Percentiles rank a stretch among this genome's conserved stretches.
Evolutionary conservation across 371 early-diverging fungal genomes (phyloP).

Genomic region (Lichtheimia ramosa): DNA sequence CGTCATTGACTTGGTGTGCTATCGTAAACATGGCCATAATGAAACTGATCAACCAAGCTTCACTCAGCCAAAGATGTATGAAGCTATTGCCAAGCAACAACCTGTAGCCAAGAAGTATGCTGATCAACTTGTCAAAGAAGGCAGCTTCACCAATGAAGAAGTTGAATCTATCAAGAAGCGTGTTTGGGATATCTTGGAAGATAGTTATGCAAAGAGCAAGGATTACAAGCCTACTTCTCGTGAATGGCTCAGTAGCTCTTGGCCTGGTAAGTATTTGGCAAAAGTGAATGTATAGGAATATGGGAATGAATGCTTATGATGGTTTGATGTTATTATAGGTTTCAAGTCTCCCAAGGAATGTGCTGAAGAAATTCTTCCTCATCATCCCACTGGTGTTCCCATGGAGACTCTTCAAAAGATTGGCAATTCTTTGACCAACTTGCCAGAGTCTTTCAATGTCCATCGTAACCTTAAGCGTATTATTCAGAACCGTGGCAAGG

Average conservation of each 20-base stretch:
- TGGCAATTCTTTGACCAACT: constrained; percentile 76
- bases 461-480: constrained; percentile 89
- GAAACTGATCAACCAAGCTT: constrained; percentile 98
- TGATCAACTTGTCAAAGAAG: constrained; percentile 79
- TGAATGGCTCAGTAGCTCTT: constrained; percentile 94
- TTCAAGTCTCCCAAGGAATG: constrained; percentile 84
- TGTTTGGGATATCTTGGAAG: constrained; percentile 90
- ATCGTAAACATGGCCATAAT: constrained; percentile 97
- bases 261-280: constrained; percentile 58
- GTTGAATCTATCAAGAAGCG: constrained; percentile 86
- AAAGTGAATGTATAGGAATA: neutral
- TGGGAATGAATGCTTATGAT: constrained; percentile 5
- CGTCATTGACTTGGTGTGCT: constrained; percentile 95
- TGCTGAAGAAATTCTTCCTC: constrained; percentile 69
- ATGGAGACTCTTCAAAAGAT: constrained; percentile 75
- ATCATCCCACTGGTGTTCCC: constrained; percentile 81
- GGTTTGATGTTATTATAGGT: constrained; percentile 12
- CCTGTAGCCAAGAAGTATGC: constrained; percentile 86
- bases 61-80: constrained; percentile 98
- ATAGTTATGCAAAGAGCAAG: constrained; percentile 87
- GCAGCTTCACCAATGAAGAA: constrained; percentile 79
- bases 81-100: constrained; percentile 81
- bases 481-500: constrained; percentile 81
- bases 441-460: constrained; percentile 82
- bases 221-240: constrained; percentile 84